Percentiles rank a stretch among this genome's conserved stretches.
phyloP scores from a whole-genome alignment of 176 grass and related monocot genomes.

The Miscanthus lutarioriparius region DNA sequence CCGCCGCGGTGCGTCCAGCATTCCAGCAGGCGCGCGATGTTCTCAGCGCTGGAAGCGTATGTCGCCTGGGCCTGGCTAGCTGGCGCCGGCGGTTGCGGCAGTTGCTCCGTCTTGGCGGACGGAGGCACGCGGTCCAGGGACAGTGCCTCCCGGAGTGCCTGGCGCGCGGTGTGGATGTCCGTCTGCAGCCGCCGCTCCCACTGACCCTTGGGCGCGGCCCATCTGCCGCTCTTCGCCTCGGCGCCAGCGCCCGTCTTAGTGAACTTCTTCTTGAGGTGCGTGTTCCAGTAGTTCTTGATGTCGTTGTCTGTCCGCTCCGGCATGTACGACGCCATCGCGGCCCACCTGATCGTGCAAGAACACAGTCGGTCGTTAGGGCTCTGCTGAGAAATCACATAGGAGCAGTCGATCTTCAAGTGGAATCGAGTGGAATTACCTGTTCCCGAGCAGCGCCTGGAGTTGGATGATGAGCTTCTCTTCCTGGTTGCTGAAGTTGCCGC shows the following conservation, averaged over 20 bases:
- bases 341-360: conserved; percentile 48
- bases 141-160: conserved; percentile 74
- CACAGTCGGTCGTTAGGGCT: neutral
- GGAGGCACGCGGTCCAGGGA: conserved; percentile 39
- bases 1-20: conserved; percentile 54
- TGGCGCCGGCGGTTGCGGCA: neutral
- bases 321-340: conserved; percentile 81
- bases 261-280: conserved; percentile 89
- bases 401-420: neutral
- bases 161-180: conserved; percentile 82
- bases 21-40: conserved; percentile 77
- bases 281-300: conserved; percentile 99
- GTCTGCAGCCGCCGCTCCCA: conserved; percentile 88
- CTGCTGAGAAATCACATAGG: neutral
- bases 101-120: neutral
- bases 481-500: conserved; percentile 53
- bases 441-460: conserved; percentile 63
- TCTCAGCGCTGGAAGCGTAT: conserved; percentile 82
- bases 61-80: neutral
- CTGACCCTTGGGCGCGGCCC: conserved; percentile 56
- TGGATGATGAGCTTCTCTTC: conserved; percentile 66
- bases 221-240: neutral
- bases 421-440: conserved; percentile 29
- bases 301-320: conserved; percentile 91
- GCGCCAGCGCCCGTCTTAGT: neutral